A percentile compares a stretch with the other conserved stretches of the same genome.
These are phyloP conservation scores for Clavispora fructus DNA, from an alignment of 805 yeast genomes.

Conservation along the genomic window DNA sequence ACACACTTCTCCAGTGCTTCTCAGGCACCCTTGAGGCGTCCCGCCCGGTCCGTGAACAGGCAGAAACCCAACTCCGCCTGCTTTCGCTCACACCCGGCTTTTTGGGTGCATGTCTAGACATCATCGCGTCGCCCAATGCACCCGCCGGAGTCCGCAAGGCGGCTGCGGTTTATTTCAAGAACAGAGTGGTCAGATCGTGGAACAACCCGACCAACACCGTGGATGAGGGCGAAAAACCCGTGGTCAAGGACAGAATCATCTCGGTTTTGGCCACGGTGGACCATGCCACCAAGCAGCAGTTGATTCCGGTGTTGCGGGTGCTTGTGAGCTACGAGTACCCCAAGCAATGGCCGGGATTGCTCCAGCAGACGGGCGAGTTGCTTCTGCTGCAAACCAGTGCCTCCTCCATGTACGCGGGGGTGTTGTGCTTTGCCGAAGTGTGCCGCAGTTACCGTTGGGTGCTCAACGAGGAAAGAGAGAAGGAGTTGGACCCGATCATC, in stretches of 20 bases:
- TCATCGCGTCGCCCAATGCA: constrained; percentile 46
- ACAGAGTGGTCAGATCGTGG: constrained; percentile 68
- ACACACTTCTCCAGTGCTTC: constrained; percentile 66
- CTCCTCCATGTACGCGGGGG: constrained; percentile 52
- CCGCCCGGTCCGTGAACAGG: constrained; percentile 53
- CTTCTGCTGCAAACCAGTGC: constrained; percentile 24
- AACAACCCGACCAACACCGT: constrained; percentile 26
- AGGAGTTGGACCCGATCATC: constrained; percentile 41
- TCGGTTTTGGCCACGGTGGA: constrained; percentile 47
- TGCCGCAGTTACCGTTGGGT: constrained; percentile 69
- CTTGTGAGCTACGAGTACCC: constrained; percentile 32
- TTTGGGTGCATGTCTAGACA: constrained; percentile 75
- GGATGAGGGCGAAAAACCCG: constrained; percentile 68
- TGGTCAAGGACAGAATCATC: constrained; percentile 63
- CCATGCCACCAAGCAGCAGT: constrained; percentile 33
- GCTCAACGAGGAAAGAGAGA: constrained; percentile 38
- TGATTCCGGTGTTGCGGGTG: constrained; percentile 37
- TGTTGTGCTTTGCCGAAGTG: constrained; percentile 66
- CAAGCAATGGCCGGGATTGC: constrained; percentile 31
- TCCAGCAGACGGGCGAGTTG: constrained; percentile 27
- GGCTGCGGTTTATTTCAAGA: constrained; percentile 80
- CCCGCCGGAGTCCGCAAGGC: constrained; percentile 51
- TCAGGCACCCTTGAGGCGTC: constrained; percentile 73
- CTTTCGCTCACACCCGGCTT: constrained; percentile 65
- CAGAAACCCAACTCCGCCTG: constrained; percentile 61